phyloP scores from a whole-genome alignment of 2,329 filamentous ascomycete genomes.

The Apiospora kogelbergensis region DNA sequence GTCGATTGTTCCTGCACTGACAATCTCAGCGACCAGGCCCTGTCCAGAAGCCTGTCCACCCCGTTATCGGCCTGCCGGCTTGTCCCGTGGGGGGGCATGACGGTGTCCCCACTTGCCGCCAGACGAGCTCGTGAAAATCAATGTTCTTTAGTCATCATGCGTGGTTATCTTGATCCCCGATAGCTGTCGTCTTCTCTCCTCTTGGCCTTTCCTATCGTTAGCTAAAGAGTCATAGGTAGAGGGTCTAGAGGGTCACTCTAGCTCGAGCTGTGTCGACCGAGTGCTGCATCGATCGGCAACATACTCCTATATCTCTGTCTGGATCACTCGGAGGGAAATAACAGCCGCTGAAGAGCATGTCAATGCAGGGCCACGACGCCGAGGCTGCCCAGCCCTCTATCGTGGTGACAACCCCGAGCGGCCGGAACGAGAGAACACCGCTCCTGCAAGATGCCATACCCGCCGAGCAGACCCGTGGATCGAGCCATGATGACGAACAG shows the following conservation, averaged over 20 bases:
- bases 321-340: background rate
- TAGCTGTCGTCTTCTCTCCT: background rate
- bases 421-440: conserved; percentile 23
- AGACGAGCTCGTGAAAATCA: background rate
- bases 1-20: background rate
- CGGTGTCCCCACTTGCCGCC: background rate
- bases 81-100: background rate
- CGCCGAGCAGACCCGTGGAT: conserved; percentile 16
- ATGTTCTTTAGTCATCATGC: background rate
- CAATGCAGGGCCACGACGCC: background rate
- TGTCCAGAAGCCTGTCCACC: background rate
- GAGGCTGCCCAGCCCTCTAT: conserved; percentile 1
- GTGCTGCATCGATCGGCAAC: background rate
- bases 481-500: conserved; percentile 41
- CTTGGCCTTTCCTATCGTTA: background rate
- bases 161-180: background rate
- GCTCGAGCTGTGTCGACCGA: background rate
- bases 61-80: background rate
- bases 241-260: background rate
- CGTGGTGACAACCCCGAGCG: background rate
- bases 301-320: background rate
- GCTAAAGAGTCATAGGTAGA: background rate
- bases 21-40: background rate
- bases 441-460: conserved; percentile 18
- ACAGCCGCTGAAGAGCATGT: background rate